Evolutionary conservation across 108 stramenopile genomes (phyloP).

Genomic region (Skeletonema marinoi): DNA sequence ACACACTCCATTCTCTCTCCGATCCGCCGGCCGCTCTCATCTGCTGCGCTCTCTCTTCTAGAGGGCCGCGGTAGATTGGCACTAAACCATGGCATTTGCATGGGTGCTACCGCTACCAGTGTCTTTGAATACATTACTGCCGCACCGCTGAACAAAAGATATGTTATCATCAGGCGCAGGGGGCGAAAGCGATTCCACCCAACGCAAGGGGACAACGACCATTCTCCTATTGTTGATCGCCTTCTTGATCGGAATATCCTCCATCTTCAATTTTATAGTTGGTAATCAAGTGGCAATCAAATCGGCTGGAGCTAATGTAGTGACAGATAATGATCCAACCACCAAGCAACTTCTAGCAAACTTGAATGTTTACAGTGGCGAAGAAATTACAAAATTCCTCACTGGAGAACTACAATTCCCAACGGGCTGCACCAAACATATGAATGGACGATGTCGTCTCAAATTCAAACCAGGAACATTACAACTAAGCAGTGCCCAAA

Average conservation of each 20-base stretch:
- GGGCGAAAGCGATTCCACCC: too few relatives aligned
- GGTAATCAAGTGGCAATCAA: background rate
- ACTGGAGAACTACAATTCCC: background rate
- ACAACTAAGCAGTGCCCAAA: constrained; percentile 11
- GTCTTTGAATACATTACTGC: too few relatives aligned
- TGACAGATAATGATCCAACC: background rate
- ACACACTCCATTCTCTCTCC: too few relatives aligned
- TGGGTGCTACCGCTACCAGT: too few relatives aligned
- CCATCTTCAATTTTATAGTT: background rate
- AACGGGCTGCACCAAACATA: background rate
- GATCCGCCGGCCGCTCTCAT: too few relatives aligned
- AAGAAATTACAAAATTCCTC: background rate
- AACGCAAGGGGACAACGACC: background rate
- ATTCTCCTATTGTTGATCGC: background rate
- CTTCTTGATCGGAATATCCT: background rate
- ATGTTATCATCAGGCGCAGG: too few relatives aligned
- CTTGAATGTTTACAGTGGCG: background rate
- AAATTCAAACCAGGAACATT: constrained; percentile 37
- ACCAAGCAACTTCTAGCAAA: background rate
- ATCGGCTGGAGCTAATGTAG: background rate
- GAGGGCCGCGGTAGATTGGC: too few relatives aligned
- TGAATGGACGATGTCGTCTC: constrained; percentile 1
- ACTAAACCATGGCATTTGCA: too few relatives aligned
- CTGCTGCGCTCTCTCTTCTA: too few relatives aligned
- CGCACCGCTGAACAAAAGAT: too few relatives aligned